Evolutionary conservation across 1,139 yeast species (phyloP), one percentile per base, ranked within the genome.

Genomic region (Debaryomyces singareniensis): DNA sequence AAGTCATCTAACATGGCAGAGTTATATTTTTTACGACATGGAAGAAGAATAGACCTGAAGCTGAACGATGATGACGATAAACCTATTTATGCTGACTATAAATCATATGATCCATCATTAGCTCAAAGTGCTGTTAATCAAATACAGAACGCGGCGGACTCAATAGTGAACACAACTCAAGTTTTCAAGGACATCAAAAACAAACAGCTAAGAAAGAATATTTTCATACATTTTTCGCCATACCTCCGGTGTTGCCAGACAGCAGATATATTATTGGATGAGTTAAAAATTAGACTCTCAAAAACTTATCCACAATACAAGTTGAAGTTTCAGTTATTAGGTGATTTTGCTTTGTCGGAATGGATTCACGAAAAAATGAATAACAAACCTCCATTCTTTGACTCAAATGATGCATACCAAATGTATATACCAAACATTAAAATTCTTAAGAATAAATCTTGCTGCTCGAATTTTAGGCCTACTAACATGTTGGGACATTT

Each of bases 291-390:
- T 16, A 32, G 40, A 26, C 35, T 62, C 10, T 43, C 39, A 15
- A 39, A 42, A 11, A 39, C 41, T 35, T 55, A 39, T 36, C 68
- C 68, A 13, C 43, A 55, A 27, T 55, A 53, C 35, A 61, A 60
- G 40, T 40, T 61, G 15, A 43, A 66, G 38, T 64, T 57, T 43
- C 72, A 61, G 36, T 47, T 67, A 20, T 43, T 66, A 29, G 68
- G 71, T 3, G 73, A 67, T 43, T 66, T 67, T 51, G 72, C 72
- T 10, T 47, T 66, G 21, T 58, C 67, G 29, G 73, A 67, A 41
- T 67, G 73, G 73, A 54, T 67, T 36, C 72, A 67, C 37, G 71
- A 65, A 33, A 54, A 58, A 28, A 66, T 66, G 72, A 49, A 48
- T 30, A 53, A 61, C 31, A 61, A 64, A 37, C 71, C 72, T 4